Evolutionary conservation across 352 stramenopile genomes (phyloP).

Genomic region (Globisporangium acanthophoron): DNA sequence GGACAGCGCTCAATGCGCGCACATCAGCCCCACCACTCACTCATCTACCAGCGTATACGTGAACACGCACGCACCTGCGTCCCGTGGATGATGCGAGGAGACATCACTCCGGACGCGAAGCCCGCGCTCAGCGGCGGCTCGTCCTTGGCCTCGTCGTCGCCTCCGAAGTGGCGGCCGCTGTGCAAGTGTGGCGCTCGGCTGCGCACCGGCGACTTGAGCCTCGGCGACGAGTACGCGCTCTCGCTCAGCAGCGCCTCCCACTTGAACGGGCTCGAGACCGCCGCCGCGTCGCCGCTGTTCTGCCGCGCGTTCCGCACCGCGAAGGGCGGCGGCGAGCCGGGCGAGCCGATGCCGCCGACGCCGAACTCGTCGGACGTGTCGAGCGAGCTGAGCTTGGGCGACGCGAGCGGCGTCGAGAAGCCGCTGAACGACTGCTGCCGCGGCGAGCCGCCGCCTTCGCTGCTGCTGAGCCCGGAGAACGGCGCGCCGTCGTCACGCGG

Average conservation of each 20-base stretch:
- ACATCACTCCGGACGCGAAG: constrained; percentile 29
- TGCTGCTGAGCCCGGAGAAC: constrained; percentile 35
- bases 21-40: not conserved
- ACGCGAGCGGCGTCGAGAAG: constrained; percentile 56
- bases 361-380: constrained; percentile 51
- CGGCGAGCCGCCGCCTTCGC: constrained; percentile 34
- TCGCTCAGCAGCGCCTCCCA: constrained; percentile 69
- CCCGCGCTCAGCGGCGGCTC: constrained; percentile 7
- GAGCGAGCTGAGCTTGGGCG: constrained; percentile 49
- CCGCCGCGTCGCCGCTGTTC: constrained; percentile 1
- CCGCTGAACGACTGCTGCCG: constrained; percentile 30
- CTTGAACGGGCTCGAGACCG: constrained; percentile 41
- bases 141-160: constrained; percentile 31
- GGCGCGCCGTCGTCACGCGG: constrained; percentile 26
- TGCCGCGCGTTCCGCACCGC: constrained; percentile 23
- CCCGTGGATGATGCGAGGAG: constrained; percentile 32
- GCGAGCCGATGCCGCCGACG: constrained; percentile 26
- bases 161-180: constrained; percentile 21
- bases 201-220: constrained; percentile 38
- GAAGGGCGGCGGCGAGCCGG: constrained; percentile 66
- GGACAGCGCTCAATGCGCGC: not conserved
- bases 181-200: not conserved
- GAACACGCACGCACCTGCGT: constrained; percentile 20
- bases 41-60: not conserved
- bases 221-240: constrained; percentile 44